Evolutionary conservation across 2,329 filamentous ascomycete genomes (phyloP), one percentile per base, ranked within the genome.

Genomic region (Diaporthe eres): DNA sequence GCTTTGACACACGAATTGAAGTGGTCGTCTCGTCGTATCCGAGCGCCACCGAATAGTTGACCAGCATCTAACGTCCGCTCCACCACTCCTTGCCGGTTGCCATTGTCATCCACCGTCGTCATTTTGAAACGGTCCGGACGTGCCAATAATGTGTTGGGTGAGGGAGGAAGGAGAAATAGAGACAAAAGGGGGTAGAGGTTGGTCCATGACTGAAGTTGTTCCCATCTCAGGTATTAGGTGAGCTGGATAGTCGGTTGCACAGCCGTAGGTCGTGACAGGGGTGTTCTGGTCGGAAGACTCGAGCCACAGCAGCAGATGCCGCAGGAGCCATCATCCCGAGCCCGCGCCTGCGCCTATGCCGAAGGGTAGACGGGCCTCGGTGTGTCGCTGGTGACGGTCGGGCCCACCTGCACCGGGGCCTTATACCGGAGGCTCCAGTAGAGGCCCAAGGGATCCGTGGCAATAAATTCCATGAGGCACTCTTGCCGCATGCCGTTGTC

Each of bases 401-500:
- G 70, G 15, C 65, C 65, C n/a, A 68, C 9, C 42, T 65, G 61
- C 61, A 65, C 49, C 31, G 63, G 39, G 12, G 61, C 74, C 74
- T 84, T 84, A 76, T 84, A 82, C 49, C 81, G 81, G 25, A 87
- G 79, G 22, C 82, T 82, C 84, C 84, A 86, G 77, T 85, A 81
- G 74, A 84, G 82, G 47, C 84, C 83, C 1, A 82, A 78, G 60
- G 84, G 82, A 74, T 80, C 82, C 22, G 83, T 81, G 55, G 84
- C 83, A 53, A 86, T 82, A 58, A 88, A 81, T 76, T 88, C 86
- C 85, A 88, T 87, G 70, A 88, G 76, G 12, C 84, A 85, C 47
- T 68, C 65, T 79, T 90, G 90, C 73, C 86, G 84, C 58, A 90
- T 78, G 31, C 85, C 81, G 15, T 87, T 88, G 51, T 86, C 84